Base-by-base conservation (phyloP, 2,329 filamentous ascomycete genomes). In the Chaetothyriales sp. region DNA sequence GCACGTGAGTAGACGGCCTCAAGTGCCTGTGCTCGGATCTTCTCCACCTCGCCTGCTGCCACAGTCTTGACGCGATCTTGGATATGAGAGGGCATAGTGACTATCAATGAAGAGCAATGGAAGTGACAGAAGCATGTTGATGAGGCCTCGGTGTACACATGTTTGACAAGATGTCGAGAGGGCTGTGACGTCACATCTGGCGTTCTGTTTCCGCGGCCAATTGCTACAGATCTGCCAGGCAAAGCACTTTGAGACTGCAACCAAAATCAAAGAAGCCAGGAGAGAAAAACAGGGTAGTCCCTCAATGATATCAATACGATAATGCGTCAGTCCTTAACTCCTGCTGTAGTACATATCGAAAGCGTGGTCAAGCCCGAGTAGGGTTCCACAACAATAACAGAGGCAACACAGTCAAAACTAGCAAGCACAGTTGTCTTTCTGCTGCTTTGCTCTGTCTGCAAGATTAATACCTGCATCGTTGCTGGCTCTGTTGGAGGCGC, bases 361-460 rank as follows among this genome's bases (percentile, higher is more conserved):
- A 39, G 32, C 32, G 32, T 39, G 15, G 32, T 39, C 15, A 39
- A 15, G 32, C 32, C 32, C 32, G 32, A 39, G 10, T 18, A 12
- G 10, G 25, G 44, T 26, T 45, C 15, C 25, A 18, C 15, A 10
- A 10, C 15, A 2, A 12, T 39, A 12, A 39, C 15, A 15, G 10
- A 39, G 32, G 32, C 32, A 15, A 39, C 15, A 15, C 15, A 15
- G 15, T 39, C 32, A 39, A 39, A 39, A 15, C 32, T 64, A 96
- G 71, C 90, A 96, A 63, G 88, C 89, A 68, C 90, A 96, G 44
- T 85, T 83, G 63, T 95, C 88, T 73, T 94, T 94, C 47, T 84
- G 79, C 58, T 78, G 77, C 56, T 86, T 81, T 61, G 79, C 76
- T 46, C 82, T 78, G 48, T 83, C 84, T 47, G 80, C 83, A 61